Conservation (phyloP, 306 rosid genomes). For the Echinosophora koreensis region DNA sequence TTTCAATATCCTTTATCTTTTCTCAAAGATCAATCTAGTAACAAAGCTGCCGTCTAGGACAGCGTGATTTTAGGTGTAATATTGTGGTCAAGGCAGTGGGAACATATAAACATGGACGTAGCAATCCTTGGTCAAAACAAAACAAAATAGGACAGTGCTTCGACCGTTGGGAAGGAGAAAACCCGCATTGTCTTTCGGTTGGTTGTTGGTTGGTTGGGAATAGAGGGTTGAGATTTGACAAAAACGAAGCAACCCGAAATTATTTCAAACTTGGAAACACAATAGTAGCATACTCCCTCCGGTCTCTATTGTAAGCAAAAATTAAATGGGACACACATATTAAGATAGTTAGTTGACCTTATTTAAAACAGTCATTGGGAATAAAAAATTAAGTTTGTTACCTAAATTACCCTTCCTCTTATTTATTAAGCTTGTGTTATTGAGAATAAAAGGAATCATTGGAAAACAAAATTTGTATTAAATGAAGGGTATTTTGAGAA, state of each 20-base stretch:
- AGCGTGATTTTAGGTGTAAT: slow-evolving; percentile 38
- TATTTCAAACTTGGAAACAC: slow-evolving; percentile 46
- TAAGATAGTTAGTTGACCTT: no score
- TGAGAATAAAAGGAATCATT: no score
- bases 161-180: slow-evolving; percentile 46
- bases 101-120: slow-evolving; percentile 20
- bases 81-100: slow-evolving; percentile 29
- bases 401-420: no score
- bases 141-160: slow-evolving; percentile 35
- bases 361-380: no score
- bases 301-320: no score
- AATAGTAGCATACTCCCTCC: neutral
- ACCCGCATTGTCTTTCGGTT: slow-evolving; percentile 44
- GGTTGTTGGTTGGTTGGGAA: slow-evolving; percentile 22
- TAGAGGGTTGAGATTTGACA: slow-evolving; percentile 27
- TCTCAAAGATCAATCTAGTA: slow-evolving; percentile 9
- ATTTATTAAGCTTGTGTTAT: no score
- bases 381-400: no score
- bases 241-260: slow-evolving; percentile 17
- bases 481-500: no score
- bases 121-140: slow-evolving; percentile 38
- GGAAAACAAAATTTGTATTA: no score
- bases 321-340: no score
- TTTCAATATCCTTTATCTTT: no score
- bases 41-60: slow-evolving; percentile 22